Percentiles rank a stretch among this genome's conserved stretches.
phyloP scores from a whole-genome alignment of 352 stramenopile genomes.

The Globisporangium cystogenes region DNA sequence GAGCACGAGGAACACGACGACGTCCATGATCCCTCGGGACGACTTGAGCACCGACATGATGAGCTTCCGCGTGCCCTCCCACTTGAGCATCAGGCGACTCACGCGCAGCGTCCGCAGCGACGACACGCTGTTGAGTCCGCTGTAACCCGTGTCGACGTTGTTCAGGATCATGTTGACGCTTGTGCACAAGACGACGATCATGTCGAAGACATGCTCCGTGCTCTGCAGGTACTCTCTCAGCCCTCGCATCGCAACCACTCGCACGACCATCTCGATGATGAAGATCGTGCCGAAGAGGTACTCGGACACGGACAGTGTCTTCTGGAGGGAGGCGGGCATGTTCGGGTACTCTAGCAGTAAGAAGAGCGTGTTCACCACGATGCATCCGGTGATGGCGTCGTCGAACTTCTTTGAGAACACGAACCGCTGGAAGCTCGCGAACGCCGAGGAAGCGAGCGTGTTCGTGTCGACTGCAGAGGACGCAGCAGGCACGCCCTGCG shows the following conservation, averaged over 20 bases:
- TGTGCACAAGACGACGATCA: conserved; percentile 66
- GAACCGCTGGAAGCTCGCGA: conserved; percentile 30
- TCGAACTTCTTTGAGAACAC: conserved; percentile 75
- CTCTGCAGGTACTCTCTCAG: conserved; percentile 39
- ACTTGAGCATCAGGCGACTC: conserved; percentile 74
- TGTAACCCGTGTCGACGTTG: conserved; percentile 43
- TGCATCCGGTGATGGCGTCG: conserved; percentile 62
- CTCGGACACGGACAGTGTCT: conserved; percentile 46
- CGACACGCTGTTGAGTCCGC: conserved; percentile 55
- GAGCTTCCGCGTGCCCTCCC: conserved; percentile 68
- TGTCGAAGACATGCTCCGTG: conserved; percentile 67
- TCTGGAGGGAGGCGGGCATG: conserved; percentile 32
- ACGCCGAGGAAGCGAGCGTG: not conserved
- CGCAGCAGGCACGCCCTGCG: conserved; percentile 9
- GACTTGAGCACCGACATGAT: conserved; percentile 78
- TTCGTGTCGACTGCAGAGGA: not conserved
- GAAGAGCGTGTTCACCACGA: conserved; percentile 60
- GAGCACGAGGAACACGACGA: conserved; percentile 67
- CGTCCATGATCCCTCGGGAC: conserved; percentile 68
- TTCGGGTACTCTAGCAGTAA: conserved; percentile 62
- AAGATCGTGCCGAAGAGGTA: conserved; percentile 72
- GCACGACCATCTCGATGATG: conserved; percentile 49
- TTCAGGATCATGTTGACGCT: conserved; percentile 68
- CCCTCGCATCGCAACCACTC: conserved; percentile 52
- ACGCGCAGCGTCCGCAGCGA: conserved; percentile 70